Conservation (phyloP, 75 land plant genomes). For the Ceratopteris richardii region DNA sequence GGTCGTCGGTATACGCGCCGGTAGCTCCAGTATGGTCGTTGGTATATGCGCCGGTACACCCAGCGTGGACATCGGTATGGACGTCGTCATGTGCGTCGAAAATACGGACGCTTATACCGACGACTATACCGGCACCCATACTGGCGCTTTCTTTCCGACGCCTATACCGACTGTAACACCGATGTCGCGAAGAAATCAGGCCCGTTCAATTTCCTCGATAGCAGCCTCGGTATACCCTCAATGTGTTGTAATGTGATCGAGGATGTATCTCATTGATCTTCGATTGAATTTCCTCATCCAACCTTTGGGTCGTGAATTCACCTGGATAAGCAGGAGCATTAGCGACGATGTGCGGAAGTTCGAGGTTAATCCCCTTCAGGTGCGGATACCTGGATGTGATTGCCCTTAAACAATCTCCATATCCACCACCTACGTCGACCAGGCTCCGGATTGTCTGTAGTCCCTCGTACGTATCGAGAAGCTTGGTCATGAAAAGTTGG, state of each 20-base stretch:
- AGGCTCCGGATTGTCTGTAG: conserved; percentile 24
- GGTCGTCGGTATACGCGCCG: too few relatives aligned
- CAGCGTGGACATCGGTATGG: too few relatives aligned
- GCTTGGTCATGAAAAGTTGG: conserved; percentile 35
- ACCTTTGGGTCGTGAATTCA: conserved; percentile 8
- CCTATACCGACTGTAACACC: too few relatives aligned
- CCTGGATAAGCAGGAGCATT: conserved; percentile 38
- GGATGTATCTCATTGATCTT: neutral
- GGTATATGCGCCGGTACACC: too few relatives aligned
- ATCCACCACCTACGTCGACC: conserved; percentile 79
- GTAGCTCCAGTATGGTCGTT: too few relatives aligned
- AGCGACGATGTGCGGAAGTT: conserved; percentile 43
- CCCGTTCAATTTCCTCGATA: too few relatives aligned
- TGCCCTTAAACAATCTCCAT: conserved; percentile 35
- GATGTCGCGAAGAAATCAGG: too few relatives aligned
- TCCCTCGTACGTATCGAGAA: conserved; percentile 43
- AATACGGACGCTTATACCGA: too few relatives aligned
- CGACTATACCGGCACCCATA: too few relatives aligned
- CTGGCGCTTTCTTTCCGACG: too few relatives aligned
- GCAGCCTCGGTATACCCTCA: too few relatives aligned
- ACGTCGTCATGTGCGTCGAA: too few relatives aligned
- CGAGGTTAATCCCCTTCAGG: conserved; percentile 50
- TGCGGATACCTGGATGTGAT: conserved; percentile 41
- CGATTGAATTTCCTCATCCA: neutral
- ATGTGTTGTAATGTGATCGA: neutral